Base-by-base conservation (phyloP, 2,329 filamentous ascomycete genomes). In the Beauveria scarabaeidicola region DNA sequence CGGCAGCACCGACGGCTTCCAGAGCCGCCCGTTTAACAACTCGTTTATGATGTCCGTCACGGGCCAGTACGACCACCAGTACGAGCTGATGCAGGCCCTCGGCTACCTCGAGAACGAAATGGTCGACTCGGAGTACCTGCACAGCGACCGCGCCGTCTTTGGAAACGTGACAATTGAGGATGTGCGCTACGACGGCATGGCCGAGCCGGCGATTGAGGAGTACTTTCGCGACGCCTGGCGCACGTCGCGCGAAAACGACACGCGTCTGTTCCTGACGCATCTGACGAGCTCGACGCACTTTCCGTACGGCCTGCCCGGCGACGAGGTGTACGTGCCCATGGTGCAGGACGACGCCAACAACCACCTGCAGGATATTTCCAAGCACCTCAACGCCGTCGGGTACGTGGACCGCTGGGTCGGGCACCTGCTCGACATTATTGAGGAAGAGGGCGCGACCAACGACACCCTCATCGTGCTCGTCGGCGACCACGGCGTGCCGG, bases 241-340 rank as follows among this genome's bases (percentile, higher is more conserved):
- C 3, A 63, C 66, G 2, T 69, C 71, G 11, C 65, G 62, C 32
- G 63, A 67, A 40, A 66, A 66, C 1, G 65, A 72, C 19, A 66
- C 71, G 36, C 66, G 71, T 5, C 63, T 73, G 0, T 74, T 73
- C 36, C 59, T 73, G 4, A 69, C 70, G 1, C 72, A 74, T 59
- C 53, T 74, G 5, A 74, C 72, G 3, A 72, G 70, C 63, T 73
- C 71, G 2, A 71, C 66, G 5, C 71, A 74, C 56, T 70, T 72
- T 40, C 65, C 68, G 5, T 73, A 69, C 43, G 65, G 65, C 1
- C 61, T 72, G 51, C 71, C 71, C 0, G 61, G 55, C 2, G 63
- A 65, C 0, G 70, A 72, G 25, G 60, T 60, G 3, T 70, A 71
- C 13, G 65, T 68, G 0, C 66, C 67, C 3, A 50, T 73, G 51